phyloP scores from a whole-genome alignment of 208 protist species.

The Angomonas desouzai region DNA sequence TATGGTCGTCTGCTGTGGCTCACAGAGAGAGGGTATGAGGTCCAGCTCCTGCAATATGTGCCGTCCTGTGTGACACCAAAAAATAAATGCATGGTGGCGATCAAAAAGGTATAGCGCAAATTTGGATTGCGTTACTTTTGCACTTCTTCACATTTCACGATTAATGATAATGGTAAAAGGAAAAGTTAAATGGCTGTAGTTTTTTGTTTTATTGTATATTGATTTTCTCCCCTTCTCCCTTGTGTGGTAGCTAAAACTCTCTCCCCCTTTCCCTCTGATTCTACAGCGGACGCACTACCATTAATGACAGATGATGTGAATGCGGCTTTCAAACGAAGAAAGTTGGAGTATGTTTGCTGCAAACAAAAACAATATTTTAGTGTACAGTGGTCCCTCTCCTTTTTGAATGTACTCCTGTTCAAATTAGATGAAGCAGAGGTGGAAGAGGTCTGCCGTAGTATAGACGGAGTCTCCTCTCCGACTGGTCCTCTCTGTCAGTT shows the following conservation, averaged over 20 bases:
- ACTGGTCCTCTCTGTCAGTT: background rate
- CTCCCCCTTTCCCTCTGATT: background rate
- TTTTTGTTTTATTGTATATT: too few species aligned
- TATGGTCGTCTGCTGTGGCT: constrained; percentile 66
- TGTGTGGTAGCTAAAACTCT: too few species aligned
- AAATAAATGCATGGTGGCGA: constrained; percentile 67
- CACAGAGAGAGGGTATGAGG: constrained; percentile 35
- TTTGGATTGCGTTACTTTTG: too few species aligned
- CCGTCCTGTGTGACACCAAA: constrained; percentile 75
- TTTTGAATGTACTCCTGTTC: constrained; percentile 13
- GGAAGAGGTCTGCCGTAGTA: background rate
- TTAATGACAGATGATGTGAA: background rate
- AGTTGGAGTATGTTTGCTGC: constrained; percentile 10
- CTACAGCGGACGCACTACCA: background rate
- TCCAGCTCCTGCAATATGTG: constrained; percentile 57
- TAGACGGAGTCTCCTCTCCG: background rate
- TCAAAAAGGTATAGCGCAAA: too few species aligned
- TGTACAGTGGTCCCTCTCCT: constrained; percentile 8
- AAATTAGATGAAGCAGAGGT: background rate
- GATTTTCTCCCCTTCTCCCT: too few species aligned
- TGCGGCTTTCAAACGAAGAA: background rate
- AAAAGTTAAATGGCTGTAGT: too few species aligned
- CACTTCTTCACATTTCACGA: constrained; percentile 11
- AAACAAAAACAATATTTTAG: constrained; percentile 23
- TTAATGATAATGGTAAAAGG: too few species aligned